Conservation (phyloP, 2,329 filamentous ascomycete genomes). For the Knoxdaviesia capensis region DNA sequence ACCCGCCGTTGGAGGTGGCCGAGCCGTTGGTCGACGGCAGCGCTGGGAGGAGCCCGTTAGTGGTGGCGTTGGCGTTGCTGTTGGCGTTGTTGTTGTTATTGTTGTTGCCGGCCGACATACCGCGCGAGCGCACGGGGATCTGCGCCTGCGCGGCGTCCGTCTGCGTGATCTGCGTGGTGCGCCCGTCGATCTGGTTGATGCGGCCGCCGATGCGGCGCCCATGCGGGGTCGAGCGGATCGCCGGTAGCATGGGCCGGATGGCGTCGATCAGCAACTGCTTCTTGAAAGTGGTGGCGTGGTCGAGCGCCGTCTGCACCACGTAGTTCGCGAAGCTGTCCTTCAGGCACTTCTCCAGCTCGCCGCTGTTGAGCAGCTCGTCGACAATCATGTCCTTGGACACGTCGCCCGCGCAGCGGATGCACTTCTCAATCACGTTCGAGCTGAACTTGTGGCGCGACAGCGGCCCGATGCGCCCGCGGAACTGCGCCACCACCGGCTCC, state of each 20-base stretch:
- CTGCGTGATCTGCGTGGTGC: slow-evolving; percentile 27
- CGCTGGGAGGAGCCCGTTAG: not conserved
- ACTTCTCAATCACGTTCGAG: slow-evolving; percentile 97
- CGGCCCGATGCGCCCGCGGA: slow-evolving; percentile 49
- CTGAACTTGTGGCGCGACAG: slow-evolving; percentile 95
- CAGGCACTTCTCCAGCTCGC: slow-evolving; percentile 72
- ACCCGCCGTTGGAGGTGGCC: no score
- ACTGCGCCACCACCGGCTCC: slow-evolving; percentile 66
- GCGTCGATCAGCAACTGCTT: slow-evolving; percentile 62
- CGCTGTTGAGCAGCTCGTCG: slow-evolving; percentile 53
- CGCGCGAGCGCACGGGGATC: slow-evolving; percentile 20
- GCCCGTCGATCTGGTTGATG: slow-evolving; percentile 43
- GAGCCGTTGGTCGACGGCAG: no score
- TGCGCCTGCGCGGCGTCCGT: slow-evolving; percentile 33
- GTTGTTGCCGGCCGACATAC: not conserved
- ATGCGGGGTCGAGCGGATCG: slow-evolving; percentile 79
- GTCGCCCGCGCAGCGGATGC: slow-evolving; percentile 62
- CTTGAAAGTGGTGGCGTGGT: slow-evolving; percentile 55
- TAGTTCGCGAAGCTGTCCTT: slow-evolving; percentile 94
- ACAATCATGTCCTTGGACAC: slow-evolving; percentile 64
- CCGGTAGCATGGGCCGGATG: slow-evolving; percentile 67
- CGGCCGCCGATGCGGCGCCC: slow-evolving; percentile 87
- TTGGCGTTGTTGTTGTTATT: slow-evolving; percentile 5
- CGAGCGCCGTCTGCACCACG: slow-evolving; percentile 88
- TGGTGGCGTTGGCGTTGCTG: not conserved